Evolutionary conservation across 148 eudicot species (phyloP).

Genomic region (Diospyros kaki): DNA sequence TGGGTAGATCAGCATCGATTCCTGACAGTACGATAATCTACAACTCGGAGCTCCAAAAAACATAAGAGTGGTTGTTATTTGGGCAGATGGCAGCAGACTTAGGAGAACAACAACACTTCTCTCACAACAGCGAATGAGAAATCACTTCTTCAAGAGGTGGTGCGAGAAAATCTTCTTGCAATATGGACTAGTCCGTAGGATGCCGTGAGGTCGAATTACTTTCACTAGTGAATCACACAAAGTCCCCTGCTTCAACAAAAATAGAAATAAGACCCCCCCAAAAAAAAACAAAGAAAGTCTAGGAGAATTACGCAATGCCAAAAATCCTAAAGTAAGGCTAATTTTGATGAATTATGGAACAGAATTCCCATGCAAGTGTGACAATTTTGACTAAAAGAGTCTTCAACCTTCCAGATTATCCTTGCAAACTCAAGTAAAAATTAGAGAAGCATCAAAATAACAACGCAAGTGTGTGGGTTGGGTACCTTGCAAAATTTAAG

Average conservation of each 20-base stretch:
- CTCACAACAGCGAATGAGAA: not conserved
- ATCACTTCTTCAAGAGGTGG: constrained; percentile 44
- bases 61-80: constrained; percentile 3
- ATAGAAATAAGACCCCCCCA: no score
- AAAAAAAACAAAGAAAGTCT: no score
- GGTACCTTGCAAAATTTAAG: constrained; percentile 59
- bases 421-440: not conserved
- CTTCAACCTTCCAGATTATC: not conserved
- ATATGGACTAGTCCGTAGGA: constrained; percentile 38
- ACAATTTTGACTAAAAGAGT: no score
- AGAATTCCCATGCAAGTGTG: no score
- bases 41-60: not conserved
- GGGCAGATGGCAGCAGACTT: not conserved
- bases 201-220: constrained; percentile 47
- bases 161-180: constrained; percentile 37
- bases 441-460: not conserved
- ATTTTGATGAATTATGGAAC: no score
- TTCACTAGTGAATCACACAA: constrained; percentile 34
- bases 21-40: not conserved
- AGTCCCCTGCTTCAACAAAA: constrained; percentile 33
- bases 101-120: constrained; percentile 19
- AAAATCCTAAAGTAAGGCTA: no score
- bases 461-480: not conserved
- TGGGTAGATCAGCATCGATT: not conserved
- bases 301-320: no score